Base-by-base conservation (phyloP, 2,329 filamentous ascomycete genomes). In the Ascochyta clinopodiicola region DNA sequence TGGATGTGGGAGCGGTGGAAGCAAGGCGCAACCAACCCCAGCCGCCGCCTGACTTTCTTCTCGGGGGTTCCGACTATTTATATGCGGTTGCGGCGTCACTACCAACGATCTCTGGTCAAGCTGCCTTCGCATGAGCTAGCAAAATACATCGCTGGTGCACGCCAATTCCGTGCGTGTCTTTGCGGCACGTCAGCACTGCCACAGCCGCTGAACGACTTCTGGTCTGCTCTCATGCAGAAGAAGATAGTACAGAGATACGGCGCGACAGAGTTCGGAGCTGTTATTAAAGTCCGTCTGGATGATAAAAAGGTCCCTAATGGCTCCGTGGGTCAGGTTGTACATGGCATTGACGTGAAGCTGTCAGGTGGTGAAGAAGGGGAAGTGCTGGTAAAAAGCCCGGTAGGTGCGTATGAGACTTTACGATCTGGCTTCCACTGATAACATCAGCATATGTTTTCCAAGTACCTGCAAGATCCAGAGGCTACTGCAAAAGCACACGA, bases 161-260 rank as follows among this genome's bases (percentile, higher is more conserved):
- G 75, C 27, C 72, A 72, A 17, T 71, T 80, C 34, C 69, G 77
- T 15, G 76, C 76, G 1, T 77, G 75, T 53, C 65, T 80, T 6
- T 80, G 78, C 59, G 79, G 78, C 0, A 83, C 81, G 0, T 80
- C 78, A 3, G 81, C 81, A 0, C 59, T 83, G 34, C 81, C 80
- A 2, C 76, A 77, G 47, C 79, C 80, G 1, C 77, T 84, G 35
- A 78, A 78, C n/a, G 75, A 82, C 35, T 83, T 82, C 60, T 83
- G 81, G 81, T 74, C 74, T 3, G 63, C 69, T 5, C 68, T 81
- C 3, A 69, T 80, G 63, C 75, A 77, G 31, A 75, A 74, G 46
- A 68, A 59, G n/a, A 80, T 80, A 39, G 56, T 78, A 34, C 78
- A 78, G 47, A 63, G 78, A 25, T 80, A 80, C 52, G 78, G 78